A percentile compares a stretch with the other conserved stretches of the same genome.
Evolutionary conservation across 306 rosid species (phyloP).

Genomic region (Cyamopsis tetragonoloba): DNA sequence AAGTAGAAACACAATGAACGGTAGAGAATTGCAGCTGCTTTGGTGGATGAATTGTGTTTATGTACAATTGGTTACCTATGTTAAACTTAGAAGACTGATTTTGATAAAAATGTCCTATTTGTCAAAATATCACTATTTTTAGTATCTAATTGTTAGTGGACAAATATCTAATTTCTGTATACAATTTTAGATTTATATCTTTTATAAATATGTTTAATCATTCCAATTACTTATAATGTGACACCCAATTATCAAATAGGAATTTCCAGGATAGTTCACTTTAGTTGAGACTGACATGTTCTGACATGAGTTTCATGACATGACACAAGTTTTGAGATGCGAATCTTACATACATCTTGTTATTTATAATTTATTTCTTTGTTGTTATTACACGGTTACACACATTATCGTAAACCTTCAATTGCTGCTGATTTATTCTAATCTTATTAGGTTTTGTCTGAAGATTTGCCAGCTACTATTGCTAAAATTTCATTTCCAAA

Average conservation of each 20-base stretch:
- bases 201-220: not conserved
- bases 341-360: not conserved
- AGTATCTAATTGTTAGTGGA: not conserved
- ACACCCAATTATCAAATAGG: not conserved
- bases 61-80: not conserved
- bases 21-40: not conserved
- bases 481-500: constrained; percentile 81
- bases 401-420: not conserved
- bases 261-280: not conserved
- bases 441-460: constrained; percentile 66
- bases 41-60: not conserved
- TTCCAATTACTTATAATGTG: not conserved
- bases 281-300: not conserved
- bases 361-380: constrained; percentile 13
- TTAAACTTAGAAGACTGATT: not conserved
- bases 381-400: not conserved
- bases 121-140: not conserved
- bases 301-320: not conserved
- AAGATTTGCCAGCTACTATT: constrained; percentile 66
- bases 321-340: not conserved
- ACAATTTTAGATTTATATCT: not conserved
- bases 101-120: not conserved
- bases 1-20: not conserved
- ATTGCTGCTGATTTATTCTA: constrained; percentile 18
- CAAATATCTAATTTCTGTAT: not conserved